Evolutionary conservation across 2,329 filamentous ascomycete genomes (phyloP), one percentile per base, ranked within the genome.

Genomic region (Neurospora crassa): DNA sequence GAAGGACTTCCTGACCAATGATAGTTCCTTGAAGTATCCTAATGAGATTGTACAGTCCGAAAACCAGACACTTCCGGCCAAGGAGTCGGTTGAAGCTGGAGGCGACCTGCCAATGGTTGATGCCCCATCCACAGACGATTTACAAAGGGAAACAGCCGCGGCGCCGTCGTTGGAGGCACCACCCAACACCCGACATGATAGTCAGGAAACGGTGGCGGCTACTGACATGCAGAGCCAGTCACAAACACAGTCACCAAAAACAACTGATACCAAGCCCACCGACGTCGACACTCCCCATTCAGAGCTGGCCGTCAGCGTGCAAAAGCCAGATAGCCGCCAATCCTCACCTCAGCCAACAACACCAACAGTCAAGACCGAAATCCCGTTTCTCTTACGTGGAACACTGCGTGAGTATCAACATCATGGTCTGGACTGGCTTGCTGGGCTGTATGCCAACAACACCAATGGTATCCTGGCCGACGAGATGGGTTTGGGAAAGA

Each of bases 401-500:
- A 97, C 89, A 0, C 83, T 99, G 12, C 92, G 96, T 79, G 95
- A 97, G 79, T 99, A 99, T 78, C 96, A 99, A 77, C 96, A 97
- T 77, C 92, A 93, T 77, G 96, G 96, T n/a, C 83, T 99, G 8
- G 96, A 99, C 79, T 99, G 96, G 96, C 89, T 99, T 67, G 94
- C 94, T 2, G 93, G 94, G 0, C 86, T 99, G 1, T 98, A 99
- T 79, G 90, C 90, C 18, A 96, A 96, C 74, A 91, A 92, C 74
- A 97, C 95, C 37, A 99, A 98, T 77, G 96, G 96, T 29, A 99
- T 99, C 70, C 84, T 99, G 24, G 96, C 96, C 1, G 96, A 99
- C 78, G 96, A 99, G 79, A 99, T 99, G 96, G 96, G 96, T 74
- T 87, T 99, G 3, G 96, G 96, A 10, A 99, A 99, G 81, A 99